These are phyloP conservation scores for Leccinum boreale DNA, from an alignment of 768 basidiomycete species.

Conservation along the genomic window DNA sequence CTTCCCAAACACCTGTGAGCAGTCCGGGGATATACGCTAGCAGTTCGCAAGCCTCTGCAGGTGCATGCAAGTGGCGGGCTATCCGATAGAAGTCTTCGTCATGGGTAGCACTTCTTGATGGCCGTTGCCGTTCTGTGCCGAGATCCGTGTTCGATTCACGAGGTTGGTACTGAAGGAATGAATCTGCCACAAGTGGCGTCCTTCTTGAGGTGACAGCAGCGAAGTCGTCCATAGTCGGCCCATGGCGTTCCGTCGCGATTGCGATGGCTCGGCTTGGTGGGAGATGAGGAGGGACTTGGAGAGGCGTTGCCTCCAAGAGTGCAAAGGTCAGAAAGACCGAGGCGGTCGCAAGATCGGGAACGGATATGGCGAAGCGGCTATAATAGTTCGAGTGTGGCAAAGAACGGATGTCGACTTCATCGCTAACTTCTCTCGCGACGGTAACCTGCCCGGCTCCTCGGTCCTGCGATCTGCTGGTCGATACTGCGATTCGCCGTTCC, in stretches of 20 bases:
- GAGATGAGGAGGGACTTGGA: constrained; percentile 49
- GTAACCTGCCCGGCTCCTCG: constrained; percentile 14
- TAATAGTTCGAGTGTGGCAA: constrained; percentile 18
- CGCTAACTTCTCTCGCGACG: constrained; percentile 6
- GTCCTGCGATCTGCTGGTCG: constrained; percentile 20
- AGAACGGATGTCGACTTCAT: constrained; percentile 7
- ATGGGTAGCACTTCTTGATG: constrained; percentile 32
- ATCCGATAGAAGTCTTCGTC: constrained; percentile 40
- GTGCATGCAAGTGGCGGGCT: constrained; percentile 14
- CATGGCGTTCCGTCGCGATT: constrained; percentile 40
- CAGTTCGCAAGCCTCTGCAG: constrained; percentile 23
- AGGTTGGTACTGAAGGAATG: constrained; percentile 24
- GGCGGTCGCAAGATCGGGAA: constrained; percentile 40
- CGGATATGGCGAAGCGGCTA: constrained; percentile 19
- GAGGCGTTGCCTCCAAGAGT: constrained; percentile 43
- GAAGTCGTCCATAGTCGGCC: constrained; percentile 56
- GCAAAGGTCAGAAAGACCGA: constrained; percentile 54
- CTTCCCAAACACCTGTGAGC: constrained; percentile 60
- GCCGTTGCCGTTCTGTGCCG: constrained; percentile 30
- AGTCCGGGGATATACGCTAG: constrained; percentile 40
- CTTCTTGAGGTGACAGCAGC: constrained; percentile 37
- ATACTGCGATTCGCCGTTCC: constrained; percentile 15
- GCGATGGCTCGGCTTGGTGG: constrained; percentile 48
- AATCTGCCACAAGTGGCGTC: constrained; percentile 52
- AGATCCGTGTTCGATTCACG: constrained; percentile 32